These are phyloP conservation scores for Bromus sterilis DNA, from an alignment of 176 grass and related monocot genomes.

Conservation along the genomic window DNA sequence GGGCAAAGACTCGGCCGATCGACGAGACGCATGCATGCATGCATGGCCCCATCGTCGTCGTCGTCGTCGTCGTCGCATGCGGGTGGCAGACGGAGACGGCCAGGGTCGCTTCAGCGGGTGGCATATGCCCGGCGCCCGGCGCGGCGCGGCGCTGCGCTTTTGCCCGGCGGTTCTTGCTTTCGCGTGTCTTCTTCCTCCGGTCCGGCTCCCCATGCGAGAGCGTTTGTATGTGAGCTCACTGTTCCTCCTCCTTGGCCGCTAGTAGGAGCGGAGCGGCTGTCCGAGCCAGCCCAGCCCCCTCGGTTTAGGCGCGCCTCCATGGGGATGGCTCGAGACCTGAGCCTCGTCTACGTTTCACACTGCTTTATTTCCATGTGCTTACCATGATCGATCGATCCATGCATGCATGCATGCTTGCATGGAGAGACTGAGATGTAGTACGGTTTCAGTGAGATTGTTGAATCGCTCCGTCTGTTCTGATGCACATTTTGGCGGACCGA, in stretches of 20 bases:
- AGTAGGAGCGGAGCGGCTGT: too few species aligned
- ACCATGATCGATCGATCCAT: background rate
- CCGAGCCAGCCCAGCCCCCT: background rate
- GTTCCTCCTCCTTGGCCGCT: background rate
- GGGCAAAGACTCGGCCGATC: background rate
- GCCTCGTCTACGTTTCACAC: background rate
- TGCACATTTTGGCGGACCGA: background rate
- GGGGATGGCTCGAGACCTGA: background rate
- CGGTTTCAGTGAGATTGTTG: too few species aligned
- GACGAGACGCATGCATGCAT: background rate
- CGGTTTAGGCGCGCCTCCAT: background rate
- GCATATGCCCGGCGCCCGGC: background rate
- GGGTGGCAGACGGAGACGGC: background rate
- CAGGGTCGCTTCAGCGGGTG: background rate
- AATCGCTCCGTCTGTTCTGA: too few species aligned
- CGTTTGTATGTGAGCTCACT: background rate
- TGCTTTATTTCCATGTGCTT: background rate
- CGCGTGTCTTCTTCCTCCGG: background rate
- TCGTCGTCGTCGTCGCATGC: background rate
- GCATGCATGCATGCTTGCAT: background rate
- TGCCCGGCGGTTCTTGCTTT: background rate
- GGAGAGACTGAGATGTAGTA: too few species aligned
- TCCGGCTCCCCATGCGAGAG: background rate
- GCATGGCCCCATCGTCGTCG: background rate
- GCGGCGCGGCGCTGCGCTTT: background rate